Base-by-base conservation (phyloP, 352 stramenopile species). In the Phytophthora fragariae region DNA sequence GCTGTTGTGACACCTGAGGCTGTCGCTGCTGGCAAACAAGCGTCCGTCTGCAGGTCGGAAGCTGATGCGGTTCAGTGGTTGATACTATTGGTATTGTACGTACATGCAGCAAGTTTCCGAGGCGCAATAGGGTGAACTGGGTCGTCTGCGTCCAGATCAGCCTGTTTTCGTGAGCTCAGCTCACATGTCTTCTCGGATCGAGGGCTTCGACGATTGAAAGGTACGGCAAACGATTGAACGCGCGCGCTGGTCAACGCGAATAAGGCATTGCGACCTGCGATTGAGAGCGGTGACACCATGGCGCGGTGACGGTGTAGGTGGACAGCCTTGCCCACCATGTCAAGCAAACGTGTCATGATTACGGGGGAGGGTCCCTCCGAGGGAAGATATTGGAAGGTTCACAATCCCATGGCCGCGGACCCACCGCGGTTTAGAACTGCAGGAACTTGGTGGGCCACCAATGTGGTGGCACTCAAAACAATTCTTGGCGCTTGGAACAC, bases 1-100 rank as follows among this genome's bases (percentile, higher is more conserved):
- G 53, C 15, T 27, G 53, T 58, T 58, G 53, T 12, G 53, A 58
- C 53, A 58, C n/a, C 9, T 27, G 19, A 41, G n/a, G n/a, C 49
- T 50, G 12, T 50, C 41, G 37, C 37, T 46, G 41, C 21, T 27
- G 19, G 19, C 21, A 50, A 24, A 21, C 44, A 50, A 11, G 39
- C 11, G 35, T 8, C 35, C 11, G 35, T 41, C 35, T 47, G 39
- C 39, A 12, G 4, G 24, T 27, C 24, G 12, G 41, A 49, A 49
- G 17, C 17, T 17, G 17, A n/a, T 6, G 44, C 44, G 17, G 44
- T 24, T 21, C 44, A 50, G 44, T 21, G 44, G 44, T 19, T 12
- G 35, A 41, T 8, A 12, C 8, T 8, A 5, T 8, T 41, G 35
- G 35, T 12, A 41, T 1, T 41, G 3, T 1, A 12, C 3, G 35